phyloP scores from a whole-genome alignment of 805 yeast genomes.

The Metschnikowia proteae region DNA sequence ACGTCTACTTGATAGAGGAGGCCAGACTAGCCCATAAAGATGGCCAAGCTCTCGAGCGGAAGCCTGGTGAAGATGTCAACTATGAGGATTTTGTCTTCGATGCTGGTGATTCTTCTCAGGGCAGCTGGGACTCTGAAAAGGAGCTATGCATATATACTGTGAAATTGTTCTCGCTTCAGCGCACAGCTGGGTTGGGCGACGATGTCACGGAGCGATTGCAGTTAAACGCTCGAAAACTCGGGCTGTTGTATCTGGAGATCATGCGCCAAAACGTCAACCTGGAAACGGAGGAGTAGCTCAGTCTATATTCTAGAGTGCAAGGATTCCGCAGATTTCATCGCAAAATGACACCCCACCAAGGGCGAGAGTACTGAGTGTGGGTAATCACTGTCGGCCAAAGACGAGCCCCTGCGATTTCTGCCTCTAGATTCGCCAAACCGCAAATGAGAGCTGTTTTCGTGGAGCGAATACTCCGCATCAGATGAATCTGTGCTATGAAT shows the following conservation, averaged over 20 bases:
- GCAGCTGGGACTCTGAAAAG: slow-evolving; percentile 24
- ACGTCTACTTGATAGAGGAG: slow-evolving; percentile 50
- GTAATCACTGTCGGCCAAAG: slow-evolving; percentile 3
- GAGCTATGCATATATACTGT: slow-evolving; percentile 40
- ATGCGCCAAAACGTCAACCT: slow-evolving; percentile 1
- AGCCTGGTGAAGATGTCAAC: slow-evolving; percentile 49
- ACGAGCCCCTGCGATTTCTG: slow-evolving; percentile 1
- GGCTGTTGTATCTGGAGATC: slow-evolving; percentile 25
- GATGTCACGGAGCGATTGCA: slow-evolving; percentile 28
- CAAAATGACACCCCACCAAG: neutral
- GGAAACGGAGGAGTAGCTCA: neutral
- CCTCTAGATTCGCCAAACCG: neutral
- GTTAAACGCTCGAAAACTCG: slow-evolving; percentile 35
- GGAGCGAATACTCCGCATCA: neutral
- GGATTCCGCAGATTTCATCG: neutral
- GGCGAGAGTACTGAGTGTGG: neutral
- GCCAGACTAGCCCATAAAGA: slow-evolving; percentile 37
- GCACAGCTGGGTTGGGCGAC: slow-evolving; percentile 29
- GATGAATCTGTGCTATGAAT: slow-evolving; percentile 1
- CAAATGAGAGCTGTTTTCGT: neutral
- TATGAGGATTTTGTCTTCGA: slow-evolving; percentile 23
- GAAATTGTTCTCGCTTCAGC: slow-evolving; percentile 35
- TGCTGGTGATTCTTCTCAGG: neutral
- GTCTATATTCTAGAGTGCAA: neutral
- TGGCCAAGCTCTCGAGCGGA: slow-evolving; percentile 45